Conservation (phyloP, 2,329 filamentous ascomycete genomes). For the Cryphonectria carpinicola region DNA sequence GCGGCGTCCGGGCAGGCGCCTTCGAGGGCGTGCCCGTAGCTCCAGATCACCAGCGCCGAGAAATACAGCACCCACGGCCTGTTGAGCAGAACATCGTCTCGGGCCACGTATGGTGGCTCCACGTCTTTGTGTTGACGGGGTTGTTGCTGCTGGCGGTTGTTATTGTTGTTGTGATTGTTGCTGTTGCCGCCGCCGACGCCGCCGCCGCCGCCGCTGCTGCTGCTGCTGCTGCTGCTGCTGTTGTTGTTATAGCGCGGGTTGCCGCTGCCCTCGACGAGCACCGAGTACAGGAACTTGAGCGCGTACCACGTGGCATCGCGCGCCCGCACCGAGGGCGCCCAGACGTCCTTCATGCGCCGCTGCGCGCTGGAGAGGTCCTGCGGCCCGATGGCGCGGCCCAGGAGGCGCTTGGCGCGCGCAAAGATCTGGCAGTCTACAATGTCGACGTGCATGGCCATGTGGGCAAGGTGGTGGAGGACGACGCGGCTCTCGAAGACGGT, state of each 20-base stretch:
- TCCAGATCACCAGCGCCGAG: slow-evolving; percentile 90
- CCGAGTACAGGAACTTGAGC: slow-evolving; percentile 83
- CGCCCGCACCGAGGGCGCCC: slow-evolving; percentile 87
- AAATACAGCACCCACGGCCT: slow-evolving; percentile 96
- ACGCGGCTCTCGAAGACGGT: slow-evolving; percentile 83
- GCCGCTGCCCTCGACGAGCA: slow-evolving; percentile 64
- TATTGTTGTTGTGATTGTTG: no score
- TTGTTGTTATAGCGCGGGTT: slow-evolving; percentile 41
- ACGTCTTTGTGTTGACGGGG: slow-evolving; percentile 33
- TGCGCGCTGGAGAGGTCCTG: slow-evolving; percentile 81
- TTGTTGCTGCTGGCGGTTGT: slow-evolving; percentile 24
- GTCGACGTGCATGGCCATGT: slow-evolving; percentile 98
- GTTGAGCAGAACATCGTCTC: slow-evolving; percentile 88
- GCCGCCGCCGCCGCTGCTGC: no score
- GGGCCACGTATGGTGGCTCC: slow-evolving; percentile 70
- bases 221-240: neutral
- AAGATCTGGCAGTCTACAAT: slow-evolving; percentile 98
- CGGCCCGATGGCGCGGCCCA: slow-evolving; percentile 82
- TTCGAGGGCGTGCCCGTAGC: slow-evolving; percentile 88
- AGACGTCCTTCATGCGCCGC: slow-evolving; percentile 82
- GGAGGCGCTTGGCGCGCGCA: slow-evolving; percentile 80
- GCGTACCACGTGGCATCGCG: slow-evolving; percentile 93
- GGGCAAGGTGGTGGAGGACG: slow-evolving; percentile 88
- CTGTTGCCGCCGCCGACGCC: no score
- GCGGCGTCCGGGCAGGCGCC: slow-evolving; percentile 66